Evolutionary conservation across 306 rosid genomes (phyloP).

Genomic region (Fagus sylvatica): DNA sequence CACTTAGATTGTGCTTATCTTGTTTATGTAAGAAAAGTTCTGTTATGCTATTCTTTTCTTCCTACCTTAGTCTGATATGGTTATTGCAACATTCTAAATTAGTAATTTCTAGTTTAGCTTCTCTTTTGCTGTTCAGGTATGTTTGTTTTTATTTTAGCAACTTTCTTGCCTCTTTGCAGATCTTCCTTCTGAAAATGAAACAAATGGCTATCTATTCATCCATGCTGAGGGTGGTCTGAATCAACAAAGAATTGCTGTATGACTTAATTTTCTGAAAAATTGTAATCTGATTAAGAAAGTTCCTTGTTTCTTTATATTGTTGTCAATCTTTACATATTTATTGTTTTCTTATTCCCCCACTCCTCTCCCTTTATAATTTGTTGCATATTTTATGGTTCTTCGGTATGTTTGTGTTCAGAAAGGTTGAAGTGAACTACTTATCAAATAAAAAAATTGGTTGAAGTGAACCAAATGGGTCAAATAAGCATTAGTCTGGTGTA

Average conservation of each 20-base stretch:
- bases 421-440: background rate
- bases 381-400: conserved; percentile 15
- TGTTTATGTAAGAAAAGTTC: background rate
- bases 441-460: background rate
- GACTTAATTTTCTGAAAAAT: conserved; percentile 26
- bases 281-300: conserved; percentile 18
- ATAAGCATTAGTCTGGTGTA: background rate
- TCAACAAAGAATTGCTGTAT: conserved; percentile 95
- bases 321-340: conserved; percentile 7
- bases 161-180: conserved; percentile 48
- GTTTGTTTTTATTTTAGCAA: conserved; percentile 5
- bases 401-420: conserved; percentile 4
- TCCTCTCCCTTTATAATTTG: background rate
- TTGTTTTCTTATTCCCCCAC: conserved; percentile 8
- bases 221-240: conserved; percentile 98
- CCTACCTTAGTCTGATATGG: background rate
- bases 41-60: background rate
- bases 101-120: background rate
- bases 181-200: conserved; percentile 82
- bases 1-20: background rate
- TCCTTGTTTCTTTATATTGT: background rate
- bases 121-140: background rate
- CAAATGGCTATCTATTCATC: conserved; percentile 89
- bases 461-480: background rate
- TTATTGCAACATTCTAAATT: background rate